Base-by-base conservation (phyloP, 2,329 filamentous ascomycete species). In the Grosmannia clavigera region DNA sequence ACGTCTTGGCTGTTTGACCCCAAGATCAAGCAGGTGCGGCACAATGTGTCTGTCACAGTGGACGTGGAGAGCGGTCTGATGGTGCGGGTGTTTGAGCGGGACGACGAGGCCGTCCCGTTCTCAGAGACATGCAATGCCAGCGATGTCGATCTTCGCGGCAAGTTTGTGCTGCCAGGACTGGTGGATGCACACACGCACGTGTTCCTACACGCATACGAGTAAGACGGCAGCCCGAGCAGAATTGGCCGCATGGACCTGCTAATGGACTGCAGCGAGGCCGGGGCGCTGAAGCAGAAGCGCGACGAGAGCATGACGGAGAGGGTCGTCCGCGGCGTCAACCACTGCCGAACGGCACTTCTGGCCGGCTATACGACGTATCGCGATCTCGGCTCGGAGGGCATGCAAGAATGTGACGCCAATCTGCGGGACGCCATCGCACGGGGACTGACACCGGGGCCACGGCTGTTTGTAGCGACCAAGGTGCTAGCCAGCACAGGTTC, bases 361-460 rank as follows among this genome's bases (percentile, higher is more conserved):
- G 79, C 81, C 0, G 82, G 81, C 10, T 84, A 79, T 70, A 85
- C 80, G 0, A 82, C 80, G 1, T 82, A 81, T 67, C 33, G 61
- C 73, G 80, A 83, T 66, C 73, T 82, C 1, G 79, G 80, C 16
- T 79, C 78, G 2, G 80, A 83, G 65, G 74, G 75, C 0, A 72
- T 81, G 61, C 70, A 73, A 29, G 74, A 76, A 43, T 74, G 75
- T 31, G 80, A 83, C 66, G 74, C 74, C 48, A 75, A 75, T 58
- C 68, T 83, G 5, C 74, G 80, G 11, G 78, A 83, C 66, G 74
- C 76, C 40, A 75, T 83, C 65, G 79, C 79, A 62, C 76, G 80
- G 6, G 80, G 79, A 5, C 66, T 83, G 14, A 76, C 74, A 1
- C 78, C 79, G 0, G 81, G 81, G 0, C 80, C 81, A 0, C 75